These are phyloP conservation scores for Suillus hirtellus DNA, from an alignment of 768 basidiomycete species.

Conservation along the genomic window DNA sequence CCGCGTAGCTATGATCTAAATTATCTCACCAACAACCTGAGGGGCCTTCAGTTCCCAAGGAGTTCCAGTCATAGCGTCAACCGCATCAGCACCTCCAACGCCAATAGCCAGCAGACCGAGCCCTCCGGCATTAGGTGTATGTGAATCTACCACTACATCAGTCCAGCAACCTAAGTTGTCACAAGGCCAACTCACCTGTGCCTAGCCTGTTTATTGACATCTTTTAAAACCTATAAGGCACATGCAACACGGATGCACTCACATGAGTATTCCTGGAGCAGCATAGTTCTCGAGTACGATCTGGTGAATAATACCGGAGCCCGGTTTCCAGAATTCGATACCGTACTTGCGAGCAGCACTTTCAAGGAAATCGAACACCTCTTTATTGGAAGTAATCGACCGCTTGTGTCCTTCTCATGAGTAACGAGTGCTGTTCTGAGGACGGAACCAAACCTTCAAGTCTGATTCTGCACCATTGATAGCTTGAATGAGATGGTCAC, in stretches of 20 bases:
- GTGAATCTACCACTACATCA: constrained; percentile 63
- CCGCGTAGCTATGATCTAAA: background rate
- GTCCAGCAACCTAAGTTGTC: background rate
- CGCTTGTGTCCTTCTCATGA: constrained; percentile 43
- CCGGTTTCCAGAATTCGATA: constrained; percentile 98
- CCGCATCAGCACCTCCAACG: constrained; percentile 98
- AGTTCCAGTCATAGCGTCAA: constrained; percentile 97
- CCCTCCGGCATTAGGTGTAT: constrained; percentile 98
- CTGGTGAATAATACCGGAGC: constrained; percentile 91
- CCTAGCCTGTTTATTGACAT: constrained; percentile 57
- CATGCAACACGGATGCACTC: constrained; percentile 24
- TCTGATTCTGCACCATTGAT: constrained; percentile 85
- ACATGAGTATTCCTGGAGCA: constrained; percentile 93
- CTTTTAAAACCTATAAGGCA: constrained; percentile 12
- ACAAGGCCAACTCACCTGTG: constrained; percentile 54
- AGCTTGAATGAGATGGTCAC: constrained; percentile 97
- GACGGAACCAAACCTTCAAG: constrained; percentile 56
- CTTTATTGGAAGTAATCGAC: constrained; percentile 86
- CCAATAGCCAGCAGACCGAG: constrained; percentile 96
- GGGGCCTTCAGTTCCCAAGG: constrained; percentile 98
- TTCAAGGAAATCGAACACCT: constrained; percentile 97
- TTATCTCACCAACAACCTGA: constrained; percentile 65
- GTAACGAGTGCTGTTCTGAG: background rate
- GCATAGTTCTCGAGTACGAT: constrained; percentile 98
- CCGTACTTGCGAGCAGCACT: constrained; percentile 90